Percentiles rank a stretch among this genome's conserved stretches.
phyloP scores from a whole-genome alignment of 2,329 filamentous ascomycete genomes.

The Scytalidium sp. region DNA sequence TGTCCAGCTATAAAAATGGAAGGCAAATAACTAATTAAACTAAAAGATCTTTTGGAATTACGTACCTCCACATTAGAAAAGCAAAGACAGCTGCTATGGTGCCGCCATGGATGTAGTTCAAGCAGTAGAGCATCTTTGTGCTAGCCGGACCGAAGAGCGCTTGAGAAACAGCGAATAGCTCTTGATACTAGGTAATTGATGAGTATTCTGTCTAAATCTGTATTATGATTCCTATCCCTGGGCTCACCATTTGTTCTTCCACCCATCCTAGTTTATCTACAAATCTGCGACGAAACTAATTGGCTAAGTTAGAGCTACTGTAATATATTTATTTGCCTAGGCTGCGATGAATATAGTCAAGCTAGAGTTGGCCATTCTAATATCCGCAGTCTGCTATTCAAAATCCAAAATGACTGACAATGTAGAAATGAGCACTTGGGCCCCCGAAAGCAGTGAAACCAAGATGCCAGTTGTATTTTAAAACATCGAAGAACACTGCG shows the following conservation, averaged over 20 bases:
- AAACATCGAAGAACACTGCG: slow-evolving; percentile 11
- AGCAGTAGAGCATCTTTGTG: slow-evolving; percentile 70
- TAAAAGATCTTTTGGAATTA: no score
- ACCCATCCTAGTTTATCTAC: slow-evolving; percentile 61
- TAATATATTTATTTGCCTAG: no score
- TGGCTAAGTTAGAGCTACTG: not conserved
- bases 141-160: slow-evolving; percentile 64
- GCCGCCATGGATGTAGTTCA: slow-evolving; percentile 62
- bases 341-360: no score
- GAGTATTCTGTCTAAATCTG: not conserved
- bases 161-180: slow-evolving; percentile 68
- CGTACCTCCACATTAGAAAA: slow-evolving; percentile 63
- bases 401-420: slow-evolving; percentile 44
- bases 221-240: not conserved
- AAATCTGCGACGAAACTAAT: slow-evolving; percentile 57
- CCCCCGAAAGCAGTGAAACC: slow-evolving; percentile 66
- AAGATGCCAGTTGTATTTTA: slow-evolving; percentile 49
- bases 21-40: no score
- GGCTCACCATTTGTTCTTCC: slow-evolving; percentile 61
- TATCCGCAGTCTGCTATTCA: no score
- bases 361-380: no score
- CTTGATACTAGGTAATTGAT: slow-evolving; percentile 54
- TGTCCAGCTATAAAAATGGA: slow-evolving; percentile 5
- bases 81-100: slow-evolving; percentile 53
- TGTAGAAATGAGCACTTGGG: slow-evolving; percentile 68